These are phyloP conservation scores for Kodamaea leandrae DNA, from an alignment of 805 yeast genomes.

Conservation along the genomic window DNA sequence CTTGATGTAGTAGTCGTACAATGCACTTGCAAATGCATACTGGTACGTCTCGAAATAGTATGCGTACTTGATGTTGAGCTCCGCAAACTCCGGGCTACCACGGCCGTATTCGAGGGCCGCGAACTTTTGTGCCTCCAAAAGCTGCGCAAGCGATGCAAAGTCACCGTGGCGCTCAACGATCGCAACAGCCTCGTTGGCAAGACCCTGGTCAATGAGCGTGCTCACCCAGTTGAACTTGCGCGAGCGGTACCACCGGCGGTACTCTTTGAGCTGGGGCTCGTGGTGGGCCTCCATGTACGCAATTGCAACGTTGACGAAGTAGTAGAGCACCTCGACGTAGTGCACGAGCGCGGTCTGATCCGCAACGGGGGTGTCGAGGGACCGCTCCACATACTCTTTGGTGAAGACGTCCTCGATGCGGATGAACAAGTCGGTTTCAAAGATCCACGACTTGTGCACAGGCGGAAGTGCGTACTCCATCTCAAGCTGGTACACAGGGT, in stretches of 20 bases:
- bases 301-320: slow-evolving; percentile 34
- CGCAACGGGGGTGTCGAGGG: slow-evolving; percentile 6
- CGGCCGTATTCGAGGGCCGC: background rate
- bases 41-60: slow-evolving; percentile 61
- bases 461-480: slow-evolving; percentile 24
- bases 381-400: slow-evolving; percentile 13
- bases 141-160: slow-evolving; percentile 58
- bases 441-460: slow-evolving; percentile 47
- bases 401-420: slow-evolving; percentile 42
- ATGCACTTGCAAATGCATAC: slow-evolving; percentile 61
- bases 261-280: slow-evolving; percentile 26
- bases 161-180: slow-evolving; percentile 69
- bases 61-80: slow-evolving; percentile 28
- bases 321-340: slow-evolving; percentile 33
- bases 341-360: slow-evolving; percentile 22
- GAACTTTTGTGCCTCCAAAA: slow-evolving; percentile 32
- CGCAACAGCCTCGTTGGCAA: slow-evolving; percentile 52
- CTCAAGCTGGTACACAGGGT: slow-evolving; percentile 41
- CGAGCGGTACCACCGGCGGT: slow-evolving; percentile 31
- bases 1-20: slow-evolving; percentile 58
- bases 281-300: slow-evolving; percentile 26
- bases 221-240: slow-evolving; percentile 54
- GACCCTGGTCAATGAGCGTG: slow-evolving; percentile 48
- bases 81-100: slow-evolving; percentile 3
- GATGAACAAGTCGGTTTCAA: slow-evolving; percentile 38